A percentile compares a stretch with the other conserved stretches of the same genome.
Evolutionary conservation across 192 early-diverging fungal species (phyloP).

Genomic region (Oehlia diaphana): DNA sequence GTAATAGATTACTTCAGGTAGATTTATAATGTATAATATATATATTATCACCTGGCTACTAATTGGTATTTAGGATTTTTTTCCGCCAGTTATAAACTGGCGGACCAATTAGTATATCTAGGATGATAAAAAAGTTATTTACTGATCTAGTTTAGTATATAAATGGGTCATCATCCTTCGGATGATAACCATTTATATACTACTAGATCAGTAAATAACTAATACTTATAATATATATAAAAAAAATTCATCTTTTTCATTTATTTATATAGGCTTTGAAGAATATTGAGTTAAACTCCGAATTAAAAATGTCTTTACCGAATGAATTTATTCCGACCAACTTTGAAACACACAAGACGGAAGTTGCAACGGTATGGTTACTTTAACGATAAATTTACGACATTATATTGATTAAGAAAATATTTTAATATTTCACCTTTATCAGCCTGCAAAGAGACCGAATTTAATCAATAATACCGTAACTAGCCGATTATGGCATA

Average conservation of each 20-base stretch:
- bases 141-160: too few relatives aligned
- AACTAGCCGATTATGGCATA: slow-evolving; percentile 82
- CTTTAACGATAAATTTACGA: neutral
- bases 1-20: slow-evolving; percentile 45
- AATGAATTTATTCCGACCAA: slow-evolving; percentile 86
- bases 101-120: too few relatives aligned
- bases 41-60: too few relatives aligned
- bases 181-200: too few relatives aligned
- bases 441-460: slow-evolving; percentile 39
- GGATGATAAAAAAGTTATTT: too few relatives aligned
- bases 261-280: slow-evolving; percentile 30
- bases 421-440: neutral
- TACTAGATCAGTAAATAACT: too few relatives aligned
- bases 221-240: too few relatives aligned
- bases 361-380: slow-evolving; percentile 22
- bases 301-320: slow-evolving; percentile 37
- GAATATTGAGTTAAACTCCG: slow-evolving; percentile 27
- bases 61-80: too few relatives aligned
- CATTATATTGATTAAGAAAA: neutral
- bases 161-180: too few relatives aligned
- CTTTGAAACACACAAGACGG: slow-evolving; percentile 58
- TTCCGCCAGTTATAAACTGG: too few relatives aligned
- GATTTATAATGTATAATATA: too few relatives aligned
- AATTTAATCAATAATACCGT: slow-evolving; percentile 58
- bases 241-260: neutral